Evolutionary conservation across 352 stramenopile genomes (phyloP).

Genomic region (Pythium coloratum): DNA sequence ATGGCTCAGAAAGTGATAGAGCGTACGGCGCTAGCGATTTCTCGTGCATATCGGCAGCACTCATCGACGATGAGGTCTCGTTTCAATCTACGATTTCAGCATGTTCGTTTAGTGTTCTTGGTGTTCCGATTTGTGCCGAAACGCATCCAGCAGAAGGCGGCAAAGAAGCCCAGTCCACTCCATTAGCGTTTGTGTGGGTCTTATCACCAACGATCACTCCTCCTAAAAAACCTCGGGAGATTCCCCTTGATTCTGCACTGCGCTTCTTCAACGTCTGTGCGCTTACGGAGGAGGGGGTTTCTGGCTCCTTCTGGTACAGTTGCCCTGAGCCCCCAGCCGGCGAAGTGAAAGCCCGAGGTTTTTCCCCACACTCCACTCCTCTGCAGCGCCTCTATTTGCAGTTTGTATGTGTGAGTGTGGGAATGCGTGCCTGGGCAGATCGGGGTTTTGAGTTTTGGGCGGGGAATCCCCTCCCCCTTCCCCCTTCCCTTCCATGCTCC

Average conservation of each 20-base stretch:
- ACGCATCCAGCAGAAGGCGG: background rate
- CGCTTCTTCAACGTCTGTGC: conserved; percentile 38
- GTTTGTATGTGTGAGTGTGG: conserved; percentile 31
- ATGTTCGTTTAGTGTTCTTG: conserved; percentile 21
- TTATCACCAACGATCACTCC: conserved; percentile 22
- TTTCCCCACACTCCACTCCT: conserved; percentile 14
- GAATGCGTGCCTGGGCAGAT: conserved; percentile 14
- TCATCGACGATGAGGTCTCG: conserved; percentile 4
- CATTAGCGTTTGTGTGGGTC: conserved; percentile 28
- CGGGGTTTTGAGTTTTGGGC: conserved; percentile 32
- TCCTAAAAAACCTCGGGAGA: conserved; percentile 43
- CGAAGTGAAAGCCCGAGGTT: conserved; percentile 32
- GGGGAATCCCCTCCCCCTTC: conserved; percentile 21
- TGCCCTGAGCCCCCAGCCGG: conserved; percentile 19
- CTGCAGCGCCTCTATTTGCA: conserved; percentile 7
- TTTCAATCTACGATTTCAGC: conserved; percentile 11
- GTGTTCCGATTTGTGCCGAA: conserved; percentile 12
- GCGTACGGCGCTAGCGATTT: background rate
- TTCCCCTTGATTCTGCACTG: conserved; percentile 41
- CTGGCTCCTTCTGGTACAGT: conserved; percentile 36
- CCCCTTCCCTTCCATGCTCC: conserved; percentile 10
- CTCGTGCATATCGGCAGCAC: background rate
- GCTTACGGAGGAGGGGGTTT: conserved; percentile 28
- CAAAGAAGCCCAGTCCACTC: conserved; percentile 20
- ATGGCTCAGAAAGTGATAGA: conserved; percentile 29